These are phyloP conservation scores for Sclerotinia glacialis DNA, from an alignment of 2,329 filamentous ascomycete species.

Conservation along the genomic window DNA sequence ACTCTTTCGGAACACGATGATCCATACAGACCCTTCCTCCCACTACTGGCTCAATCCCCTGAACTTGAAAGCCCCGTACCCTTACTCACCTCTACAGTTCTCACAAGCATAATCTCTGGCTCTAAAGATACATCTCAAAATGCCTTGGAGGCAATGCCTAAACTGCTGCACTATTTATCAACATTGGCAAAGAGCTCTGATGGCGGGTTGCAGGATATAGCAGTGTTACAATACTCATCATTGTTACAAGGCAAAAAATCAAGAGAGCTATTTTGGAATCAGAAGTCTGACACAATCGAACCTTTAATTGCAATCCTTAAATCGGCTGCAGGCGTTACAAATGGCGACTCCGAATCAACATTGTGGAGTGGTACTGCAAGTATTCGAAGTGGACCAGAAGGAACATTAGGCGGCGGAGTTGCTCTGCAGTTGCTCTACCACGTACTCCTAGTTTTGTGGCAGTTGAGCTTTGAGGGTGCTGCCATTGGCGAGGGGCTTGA, in stretches of 20 bases:
- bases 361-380: constrained; percentile 58
- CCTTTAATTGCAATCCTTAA: constrained; percentile 81
- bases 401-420: constrained; percentile 72
- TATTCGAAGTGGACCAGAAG: constrained; percentile 59
- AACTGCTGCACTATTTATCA: constrained; percentile 83
- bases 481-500: constrained; percentile 72
- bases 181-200: constrained; percentile 81
- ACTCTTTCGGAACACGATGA: constrained; percentile 71
- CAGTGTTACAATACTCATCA: constrained; percentile 85
- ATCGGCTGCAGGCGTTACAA: constrained; percentile 72
- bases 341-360: constrained; percentile 58
- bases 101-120: constrained; percentile 72
- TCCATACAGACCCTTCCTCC: constrained; percentile 80
- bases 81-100: constrained; percentile 82
- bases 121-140: constrained; percentile 61
- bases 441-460: constrained; percentile 90
- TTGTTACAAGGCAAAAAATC: constrained; percentile 73
- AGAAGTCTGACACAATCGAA: constrained; percentile 77
- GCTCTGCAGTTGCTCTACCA: constrained; percentile 92
- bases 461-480: constrained; percentile 90
- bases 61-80: constrained; percentile 75
- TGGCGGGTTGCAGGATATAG: constrained; percentile 90
- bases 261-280: constrained; percentile 84
- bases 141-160: constrained; percentile 65
- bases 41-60: constrained; percentile 69